Evolutionary conservation across 2,329 filamentous ascomycete species (phyloP).

Genomic region (Verticillium isaacii): DNA sequence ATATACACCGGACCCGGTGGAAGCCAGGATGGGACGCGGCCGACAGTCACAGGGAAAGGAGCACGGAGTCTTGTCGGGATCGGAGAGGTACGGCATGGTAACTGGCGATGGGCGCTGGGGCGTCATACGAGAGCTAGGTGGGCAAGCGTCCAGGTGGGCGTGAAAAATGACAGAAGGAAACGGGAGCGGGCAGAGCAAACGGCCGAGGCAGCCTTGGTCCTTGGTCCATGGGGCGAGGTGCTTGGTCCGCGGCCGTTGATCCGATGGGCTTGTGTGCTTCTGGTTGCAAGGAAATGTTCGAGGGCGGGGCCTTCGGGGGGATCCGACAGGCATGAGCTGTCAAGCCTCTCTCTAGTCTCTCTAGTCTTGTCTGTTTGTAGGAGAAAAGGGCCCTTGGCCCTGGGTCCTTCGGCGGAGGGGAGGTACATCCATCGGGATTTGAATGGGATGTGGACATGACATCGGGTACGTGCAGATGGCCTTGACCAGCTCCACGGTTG

Average conservation of each 20-base stretch:
- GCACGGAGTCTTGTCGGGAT: neutral
- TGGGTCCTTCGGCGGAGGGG: too few relatives aligned
- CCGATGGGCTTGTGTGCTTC: neutral
- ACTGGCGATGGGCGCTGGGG: neutral
- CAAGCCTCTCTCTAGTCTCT: neutral
- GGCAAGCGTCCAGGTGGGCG: neutral
- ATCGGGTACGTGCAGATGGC: neutral
- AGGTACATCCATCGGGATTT: neutral
- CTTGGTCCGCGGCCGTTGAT: neutral
- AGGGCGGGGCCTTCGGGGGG: neutral
- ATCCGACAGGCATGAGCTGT: neutral
- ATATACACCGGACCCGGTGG: neutral
- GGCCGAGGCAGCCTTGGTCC: neutral
- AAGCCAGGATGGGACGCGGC: neutral
- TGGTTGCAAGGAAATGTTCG: neutral
- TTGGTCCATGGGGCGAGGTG: neutral
- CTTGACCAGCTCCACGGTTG: neutral
- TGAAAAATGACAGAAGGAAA: neutral
- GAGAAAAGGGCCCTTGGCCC: neutral
- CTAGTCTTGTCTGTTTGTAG: neutral
- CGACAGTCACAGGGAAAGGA: neutral
- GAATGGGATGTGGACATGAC: neutral
- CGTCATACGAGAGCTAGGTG: neutral
- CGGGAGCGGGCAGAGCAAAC: neutral
- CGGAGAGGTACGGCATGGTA: neutral